Conservation (phyloP, 2,329 filamentous ascomycete species). For the Tolypocladium pustulatum region DNA sequence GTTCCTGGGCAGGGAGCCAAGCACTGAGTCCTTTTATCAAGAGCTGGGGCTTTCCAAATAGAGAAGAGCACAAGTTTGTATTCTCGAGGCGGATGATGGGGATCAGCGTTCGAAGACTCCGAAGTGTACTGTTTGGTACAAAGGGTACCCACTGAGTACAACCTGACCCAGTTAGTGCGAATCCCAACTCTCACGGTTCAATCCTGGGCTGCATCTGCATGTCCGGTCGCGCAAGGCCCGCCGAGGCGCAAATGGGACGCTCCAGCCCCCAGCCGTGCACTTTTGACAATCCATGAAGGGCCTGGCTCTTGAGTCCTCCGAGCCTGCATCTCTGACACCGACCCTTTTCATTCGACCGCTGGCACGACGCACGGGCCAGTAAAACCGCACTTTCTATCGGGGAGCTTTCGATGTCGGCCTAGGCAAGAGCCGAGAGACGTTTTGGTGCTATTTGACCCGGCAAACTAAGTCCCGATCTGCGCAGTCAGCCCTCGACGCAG, state of each 20-base stretch:
- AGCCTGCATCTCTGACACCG: too few relatives aligned
- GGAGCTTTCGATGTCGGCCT: too few relatives aligned
- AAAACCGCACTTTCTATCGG: too few relatives aligned
- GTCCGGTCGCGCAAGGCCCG: too few relatives aligned
- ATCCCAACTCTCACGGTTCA: not conserved
- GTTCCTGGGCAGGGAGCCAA: conserved; percentile 68
- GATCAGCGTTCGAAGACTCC: not conserved
- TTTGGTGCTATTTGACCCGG: not conserved
- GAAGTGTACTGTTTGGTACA: not conserved
- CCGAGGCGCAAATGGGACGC: too few relatives aligned
- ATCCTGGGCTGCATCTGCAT: too few relatives aligned
- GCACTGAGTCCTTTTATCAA: conserved; percentile 68
- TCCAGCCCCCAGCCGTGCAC: too few relatives aligned
- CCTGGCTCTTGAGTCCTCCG: too few relatives aligned
- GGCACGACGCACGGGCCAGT: too few relatives aligned
- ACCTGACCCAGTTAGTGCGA: not conserved
- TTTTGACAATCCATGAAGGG: too few relatives aligned
- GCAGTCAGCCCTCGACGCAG: not conserved
- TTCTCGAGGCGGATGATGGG: not conserved
- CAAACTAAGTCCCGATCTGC: not conserved
- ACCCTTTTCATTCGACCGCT: too few relatives aligned
- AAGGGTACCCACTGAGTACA: not conserved
- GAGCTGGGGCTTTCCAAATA: conserved; percentile 47
- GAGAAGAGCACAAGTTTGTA: not conserved
- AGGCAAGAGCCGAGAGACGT: not conserved